A percentile compares a stretch with the other conserved stretches of the same genome.
These are phyloP conservation scores for Lippia alba DNA, from an alignment of 305 asterid species.

Conservation along the genomic window DNA sequence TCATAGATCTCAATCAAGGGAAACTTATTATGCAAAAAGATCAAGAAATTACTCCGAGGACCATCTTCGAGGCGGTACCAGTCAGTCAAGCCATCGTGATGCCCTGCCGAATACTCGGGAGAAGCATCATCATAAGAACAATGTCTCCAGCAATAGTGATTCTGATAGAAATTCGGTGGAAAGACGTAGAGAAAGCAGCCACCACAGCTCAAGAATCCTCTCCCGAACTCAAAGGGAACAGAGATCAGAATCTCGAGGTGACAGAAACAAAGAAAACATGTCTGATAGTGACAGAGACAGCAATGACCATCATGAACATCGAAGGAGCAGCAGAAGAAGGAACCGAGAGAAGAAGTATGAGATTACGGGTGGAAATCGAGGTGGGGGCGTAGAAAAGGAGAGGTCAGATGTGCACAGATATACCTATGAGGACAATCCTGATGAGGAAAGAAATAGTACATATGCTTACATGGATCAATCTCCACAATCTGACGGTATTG, in stretches of 20 bases:
- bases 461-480: constrained; percentile 33
- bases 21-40: constrained; percentile 43
- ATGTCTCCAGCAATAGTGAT: constrained; percentile 40
- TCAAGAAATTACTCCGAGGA: constrained; percentile 55
- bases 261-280: constrained; percentile 33
- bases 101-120: constrained; percentile 40
- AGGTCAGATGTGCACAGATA: constrained; percentile 13
- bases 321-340: constrained; percentile 43
- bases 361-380: constrained; percentile 25
- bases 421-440: constrained; percentile 19
- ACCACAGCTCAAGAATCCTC: constrained; percentile 40
- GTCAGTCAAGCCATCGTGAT: constrained; percentile 37
- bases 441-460: constrained; percentile 33
- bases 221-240: constrained; percentile 31
- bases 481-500: constrained; percentile 31
- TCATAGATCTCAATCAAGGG: constrained; percentile 58
- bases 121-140: constrained; percentile 35
- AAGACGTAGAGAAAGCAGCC: constrained; percentile 29
- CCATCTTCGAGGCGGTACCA: constrained; percentile 41
- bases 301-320: constrained; percentile 31
- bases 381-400: constrained; percentile 34
- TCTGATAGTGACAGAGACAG: constrained; percentile 38
- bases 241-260: constrained; percentile 37
- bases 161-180: constrained; percentile 45
- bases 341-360: constrained; percentile 29